Base-by-base conservation (phyloP, 2,329 filamentous ascomycete species). In the Pestalotiopsis sp. region DNA sequence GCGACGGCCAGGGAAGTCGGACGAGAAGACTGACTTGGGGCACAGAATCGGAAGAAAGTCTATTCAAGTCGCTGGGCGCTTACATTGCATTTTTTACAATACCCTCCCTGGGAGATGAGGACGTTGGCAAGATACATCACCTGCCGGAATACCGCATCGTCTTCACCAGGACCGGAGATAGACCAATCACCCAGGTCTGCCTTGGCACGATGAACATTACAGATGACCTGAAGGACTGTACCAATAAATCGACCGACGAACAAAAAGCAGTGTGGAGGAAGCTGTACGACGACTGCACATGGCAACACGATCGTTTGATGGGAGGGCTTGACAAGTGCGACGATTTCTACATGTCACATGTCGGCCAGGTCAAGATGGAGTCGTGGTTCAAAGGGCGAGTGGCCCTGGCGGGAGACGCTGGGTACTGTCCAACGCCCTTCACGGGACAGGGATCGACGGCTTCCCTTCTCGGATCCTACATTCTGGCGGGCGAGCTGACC, bases 371-470 rank as follows among this genome's bases (percentile, higher is more conserved):
- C 56, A 82, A 81, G 65, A 70, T 85, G 68, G 74, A 80, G 0
- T 71, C 70, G 4, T 87, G 82, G 84, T 82, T 78, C 2, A 75
- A 75, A 0, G 83, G 84, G 0, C 83, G 86, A 0, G 81, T 88
- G 2, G 83, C 80, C 1, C 77, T 89, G 0, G 65, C 89, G 0
- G 88, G 88, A 0, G 88, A 91, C 70, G 85, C 89, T 1, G 87
- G 78, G 0, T 85, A 83, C 72, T 84, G 82, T 27, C 85, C 86
- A 0, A 81, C 83, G 0, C 81, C 83, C 0, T 70, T 84, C 4
- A 85, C 83, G 0, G 88, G 87, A 0, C 82, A 85, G 78, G 87
- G 87, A 0, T 88, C 86, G 0, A 84, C 83, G 1, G 72, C 80
- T 0, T 82, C 83, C 0, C 73, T 90, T 0, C 73, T 85, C 0